phyloP scores from a whole-genome alignment of 805 yeast genomes.

The Scheffersomyces ergatensis region DNA sequence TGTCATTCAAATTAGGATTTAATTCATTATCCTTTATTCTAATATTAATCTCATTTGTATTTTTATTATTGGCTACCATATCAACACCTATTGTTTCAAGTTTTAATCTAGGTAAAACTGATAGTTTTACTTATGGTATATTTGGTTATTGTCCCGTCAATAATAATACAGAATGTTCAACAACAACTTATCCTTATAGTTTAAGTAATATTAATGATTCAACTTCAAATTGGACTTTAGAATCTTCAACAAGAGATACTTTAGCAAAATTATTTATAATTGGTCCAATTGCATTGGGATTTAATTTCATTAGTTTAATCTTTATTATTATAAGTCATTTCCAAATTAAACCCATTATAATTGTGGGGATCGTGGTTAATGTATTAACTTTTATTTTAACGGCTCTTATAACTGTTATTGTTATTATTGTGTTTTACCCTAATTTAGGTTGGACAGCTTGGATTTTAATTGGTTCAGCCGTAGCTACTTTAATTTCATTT shows the following conservation, averaged over 20 bases:
- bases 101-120: constrained; percentile 49
- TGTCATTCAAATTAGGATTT: constrained; percentile 5
- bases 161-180: constrained; percentile 33
- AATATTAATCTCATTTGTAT: constrained; percentile 55
- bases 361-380: constrained; percentile 44
- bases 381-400: constrained; percentile 53
- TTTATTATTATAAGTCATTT: constrained; percentile 24
- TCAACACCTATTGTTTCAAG: constrained; percentile 56
- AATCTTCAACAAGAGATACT: constrained; percentile 47
- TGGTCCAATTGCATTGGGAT: constrained; percentile 65
- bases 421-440: constrained; percentile 61
- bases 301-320: constrained; percentile 43
- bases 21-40: constrained; percentile 21
- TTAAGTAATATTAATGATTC: constrained; percentile 27
- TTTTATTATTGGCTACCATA: constrained; percentile 58
- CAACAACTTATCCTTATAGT: constrained; percentile 45
- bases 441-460: constrained; percentile 70
- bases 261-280: constrained; percentile 56
- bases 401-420: constrained; percentile 52
- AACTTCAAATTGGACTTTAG: constrained; percentile 43
- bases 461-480: constrained; percentile 68
- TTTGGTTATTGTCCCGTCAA: constrained; percentile 57
- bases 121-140: constrained; percentile 52
- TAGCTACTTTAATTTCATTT: constrained; percentile 48
- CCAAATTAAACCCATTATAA: constrained; percentile 16